These are phyloP conservation scores for Pezicula radicicola DNA, from an alignment of 2,329 filamentous ascomycete species.

Conservation along the genomic window DNA sequence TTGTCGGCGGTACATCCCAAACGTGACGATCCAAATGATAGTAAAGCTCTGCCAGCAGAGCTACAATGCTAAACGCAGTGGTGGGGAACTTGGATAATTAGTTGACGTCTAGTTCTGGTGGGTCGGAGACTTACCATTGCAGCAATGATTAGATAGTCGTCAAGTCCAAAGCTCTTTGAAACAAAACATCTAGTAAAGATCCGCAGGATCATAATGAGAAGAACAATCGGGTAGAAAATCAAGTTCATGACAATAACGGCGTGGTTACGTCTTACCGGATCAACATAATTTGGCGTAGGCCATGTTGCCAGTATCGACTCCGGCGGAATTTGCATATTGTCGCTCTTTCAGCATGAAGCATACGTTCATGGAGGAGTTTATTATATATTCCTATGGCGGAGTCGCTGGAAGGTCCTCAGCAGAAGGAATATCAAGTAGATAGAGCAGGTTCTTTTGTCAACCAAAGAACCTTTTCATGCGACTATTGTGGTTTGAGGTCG, in stretches of 20 bases:
- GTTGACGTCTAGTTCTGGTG: background rate
- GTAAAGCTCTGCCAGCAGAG: conserved; percentile 28
- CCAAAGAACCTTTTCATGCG: too few relatives aligned
- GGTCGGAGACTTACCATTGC: conserved; percentile 30
- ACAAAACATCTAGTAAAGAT: conserved; percentile 43
- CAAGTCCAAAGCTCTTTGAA: conserved; percentile 41
- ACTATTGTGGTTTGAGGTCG: too few relatives aligned
- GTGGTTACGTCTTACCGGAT: conserved; percentile 42
- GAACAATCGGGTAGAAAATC: conserved; percentile 34
- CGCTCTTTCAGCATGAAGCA: too few relatives aligned
- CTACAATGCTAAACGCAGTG: conserved; percentile 31
- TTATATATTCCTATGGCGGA: too few relatives aligned
- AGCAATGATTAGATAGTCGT: conserved; percentile 42
- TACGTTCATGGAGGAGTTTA: too few relatives aligned
- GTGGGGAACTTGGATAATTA: conserved; percentile 24
- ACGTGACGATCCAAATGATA: conserved; percentile 36
- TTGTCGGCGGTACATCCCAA: conserved; percentile 34
- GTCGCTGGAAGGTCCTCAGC: too few relatives aligned
- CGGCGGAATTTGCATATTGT: conserved; percentile 36
- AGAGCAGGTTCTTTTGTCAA: too few relatives aligned
- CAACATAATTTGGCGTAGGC: conserved; percentile 43
- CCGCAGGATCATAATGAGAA: conserved; percentile 37
- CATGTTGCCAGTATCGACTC: conserved; percentile 36
- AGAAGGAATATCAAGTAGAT: too few relatives aligned
- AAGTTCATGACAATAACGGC: conserved; percentile 38